phyloP scores from a whole-genome alignment of 805 yeast species.

The Kazachstania psychrophila region DNA sequence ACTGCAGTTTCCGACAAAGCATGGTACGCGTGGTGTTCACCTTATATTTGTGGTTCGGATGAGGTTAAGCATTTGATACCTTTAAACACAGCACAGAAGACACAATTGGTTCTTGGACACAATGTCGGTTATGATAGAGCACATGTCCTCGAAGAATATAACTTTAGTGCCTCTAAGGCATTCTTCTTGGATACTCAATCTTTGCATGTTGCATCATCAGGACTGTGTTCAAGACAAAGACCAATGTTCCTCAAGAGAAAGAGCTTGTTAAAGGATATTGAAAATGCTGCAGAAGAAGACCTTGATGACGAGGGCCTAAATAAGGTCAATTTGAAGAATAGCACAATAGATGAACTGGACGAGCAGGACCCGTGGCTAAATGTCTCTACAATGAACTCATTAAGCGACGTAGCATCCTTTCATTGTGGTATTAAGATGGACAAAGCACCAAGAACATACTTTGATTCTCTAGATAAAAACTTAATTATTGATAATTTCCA shows the following conservation, averaged over 20 bases:
- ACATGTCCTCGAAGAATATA: constrained; percentile 75
- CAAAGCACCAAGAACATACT: constrained; percentile 58
- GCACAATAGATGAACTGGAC: constrained; percentile 6
- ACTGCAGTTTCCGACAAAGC: constrained; percentile 67
- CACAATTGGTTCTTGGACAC: constrained; percentile 74
- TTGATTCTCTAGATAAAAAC: constrained; percentile 45
- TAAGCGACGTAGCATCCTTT: constrained; percentile 68
- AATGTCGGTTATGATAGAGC: constrained; percentile 89
- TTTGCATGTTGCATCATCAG: constrained; percentile 79
- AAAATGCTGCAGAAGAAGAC: constrained; percentile 11
- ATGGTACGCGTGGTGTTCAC: constrained; percentile 95
- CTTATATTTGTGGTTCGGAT: constrained; percentile 45
- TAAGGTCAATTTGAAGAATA: not conserved
- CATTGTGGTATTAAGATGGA: constrained; percentile 64
- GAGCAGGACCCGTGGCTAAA: constrained; percentile 72
- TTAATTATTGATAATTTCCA: constrained; percentile 50
- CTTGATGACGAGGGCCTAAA: not conserved
- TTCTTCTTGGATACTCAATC: constrained; percentile 90
- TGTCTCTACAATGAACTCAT: constrained; percentile 66
- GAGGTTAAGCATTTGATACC: constrained; percentile 65
- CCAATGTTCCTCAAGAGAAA: constrained; percentile 61
- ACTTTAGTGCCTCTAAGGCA: constrained; percentile 52
- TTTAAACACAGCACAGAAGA: constrained; percentile 40
- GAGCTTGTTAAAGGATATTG: constrained; percentile 23
- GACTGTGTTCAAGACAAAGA: constrained; percentile 88